Percentiles rank a stretch among this genome's conserved stretches.
These are phyloP conservation scores for Debaryomyces tyrocola DNA, from an alignment of 805 yeast genomes.

Conservation along the genomic window DNA sequence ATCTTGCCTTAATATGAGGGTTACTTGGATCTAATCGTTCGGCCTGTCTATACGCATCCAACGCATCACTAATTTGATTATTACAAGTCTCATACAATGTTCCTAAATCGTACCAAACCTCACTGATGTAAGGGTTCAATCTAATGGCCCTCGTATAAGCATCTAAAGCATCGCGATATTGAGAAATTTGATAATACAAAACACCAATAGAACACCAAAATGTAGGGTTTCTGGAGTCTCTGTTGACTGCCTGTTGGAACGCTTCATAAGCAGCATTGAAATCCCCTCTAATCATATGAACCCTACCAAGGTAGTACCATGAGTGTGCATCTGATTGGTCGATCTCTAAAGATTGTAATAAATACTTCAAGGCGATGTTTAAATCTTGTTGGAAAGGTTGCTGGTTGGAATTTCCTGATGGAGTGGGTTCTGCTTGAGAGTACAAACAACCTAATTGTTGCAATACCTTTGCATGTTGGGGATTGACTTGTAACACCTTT, in stretches of 20 bases:
- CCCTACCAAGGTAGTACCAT: constrained; percentile 96
- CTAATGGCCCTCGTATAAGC: constrained; percentile 97
- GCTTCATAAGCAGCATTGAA: constrained; percentile 97
- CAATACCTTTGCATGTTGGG: constrained; percentile 92
- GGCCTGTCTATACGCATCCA: constrained; percentile 96
- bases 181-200: constrained; percentile 91
- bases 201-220: constrained; percentile 98
- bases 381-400: constrained; percentile 72
- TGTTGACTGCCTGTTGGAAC: constrained; percentile 96
- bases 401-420: constrained; percentile 25
- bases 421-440: constrained; percentile 54
- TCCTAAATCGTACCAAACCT: constrained; percentile 98
- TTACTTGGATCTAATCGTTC: constrained; percentile 93
- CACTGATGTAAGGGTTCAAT: constrained; percentile 91
- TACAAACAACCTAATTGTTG: constrained; percentile 95
- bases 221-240: constrained; percentile 95
- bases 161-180: constrained; percentile 94
- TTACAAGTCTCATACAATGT: constrained; percentile 96
- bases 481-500: constrained; percentile 83
- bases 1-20: constrained; percentile 89
- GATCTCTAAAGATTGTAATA: constrained; percentile 84
- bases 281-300: constrained; percentile 94
- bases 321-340: constrained; percentile 92
- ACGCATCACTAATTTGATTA: constrained; percentile 90
- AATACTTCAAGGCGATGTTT: constrained; percentile 75